phyloP scores from a whole-genome alignment of 371 early-diverging fungal genomes.

The Rhizomucor miehei region DNA sequence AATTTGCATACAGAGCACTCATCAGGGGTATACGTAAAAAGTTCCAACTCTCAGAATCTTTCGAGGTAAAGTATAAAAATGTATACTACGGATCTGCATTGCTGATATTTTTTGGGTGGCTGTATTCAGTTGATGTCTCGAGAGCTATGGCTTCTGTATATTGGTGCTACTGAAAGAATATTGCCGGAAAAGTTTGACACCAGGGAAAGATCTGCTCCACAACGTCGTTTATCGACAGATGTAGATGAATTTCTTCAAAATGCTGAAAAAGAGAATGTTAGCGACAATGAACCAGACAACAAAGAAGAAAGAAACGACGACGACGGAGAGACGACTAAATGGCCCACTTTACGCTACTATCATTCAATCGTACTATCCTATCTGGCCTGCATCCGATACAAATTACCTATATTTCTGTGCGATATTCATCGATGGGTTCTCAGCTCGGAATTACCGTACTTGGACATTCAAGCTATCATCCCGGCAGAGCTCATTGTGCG shows the following conservation, averaged over 20 bases:
- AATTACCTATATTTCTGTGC: slow-evolving; percentile 23
- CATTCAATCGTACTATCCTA: slow-evolving; percentile 24
- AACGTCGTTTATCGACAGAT: neutral
- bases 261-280: neutral
- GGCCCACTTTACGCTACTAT: slow-evolving; percentile 8
- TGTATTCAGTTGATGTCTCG: neutral
- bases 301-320: neutral
- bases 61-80: neutral
- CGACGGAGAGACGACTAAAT: neutral
- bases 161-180: neutral
- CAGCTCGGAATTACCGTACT: slow-evolving; percentile 19
- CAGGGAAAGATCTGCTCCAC: neutral
- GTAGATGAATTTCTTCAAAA: neutral
- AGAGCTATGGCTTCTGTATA: neutral
- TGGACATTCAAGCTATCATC: slow-evolving; percentile 7
- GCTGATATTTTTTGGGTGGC: too few relatives aligned
- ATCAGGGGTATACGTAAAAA: neutral
- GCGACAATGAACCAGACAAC: neutral
- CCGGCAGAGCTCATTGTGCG: neutral
- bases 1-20: neutral
- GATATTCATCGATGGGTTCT: slow-evolving; percentile 27
- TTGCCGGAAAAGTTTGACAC: neutral
- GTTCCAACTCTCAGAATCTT: neutral
- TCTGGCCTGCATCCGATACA: slow-evolving; percentile 24
- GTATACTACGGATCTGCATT: too few relatives aligned